Base-by-base conservation (phyloP, 75 land plant species). In the Selaginella tamariscina region DNA sequence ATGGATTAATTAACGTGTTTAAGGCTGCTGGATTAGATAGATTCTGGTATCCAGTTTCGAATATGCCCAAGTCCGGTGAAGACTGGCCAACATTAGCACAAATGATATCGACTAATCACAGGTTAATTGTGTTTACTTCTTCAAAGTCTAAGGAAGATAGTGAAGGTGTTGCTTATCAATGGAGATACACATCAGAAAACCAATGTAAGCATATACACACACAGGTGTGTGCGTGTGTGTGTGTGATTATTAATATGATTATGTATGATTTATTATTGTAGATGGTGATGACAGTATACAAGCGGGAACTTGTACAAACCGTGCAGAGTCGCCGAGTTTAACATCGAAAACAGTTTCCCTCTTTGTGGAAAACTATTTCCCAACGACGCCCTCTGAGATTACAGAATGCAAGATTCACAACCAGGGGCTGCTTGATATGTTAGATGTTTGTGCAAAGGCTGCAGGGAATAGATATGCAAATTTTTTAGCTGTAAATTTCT, bases 231-330 rank as follows among this genome's bases (percentile, higher is more conserved):
- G 5, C 49, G 11, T 39, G 49, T 39, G 49, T n/a, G n/a, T n/a
- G 49, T 5, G 49, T 39, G 11, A 39, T 39, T 39, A 15, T 39
- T 39, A 39, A 39, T n/a, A n/a, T n/a, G n/a, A n/a, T n/a, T n/a
- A 39, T 15, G 5, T 39, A 15, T 39, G 49, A 39, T 39, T 39
- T 39, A 15, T 39, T n/a, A n/a, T n/a, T n/a, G 49, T 69, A 87
- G 97, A 88, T 81, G 97, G 97, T 20, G 80, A 88, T 70, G 89
- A 64, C n/a, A 93, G 97, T 29, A 84, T 84, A 84, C 27, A 77
- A 18, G 73, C 29, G 0, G 93, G 97, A 11, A 69, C 33, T 0
- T 92, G 97, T 69, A 27, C 74, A 0, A 84, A 81, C 1, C 84
- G 89, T 13, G 82, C 30, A 29, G 83, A 78, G 28, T 88, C 93